Conservation (phyloP, 163 green algal species). For the Smithsoniella earleae region DNA sequence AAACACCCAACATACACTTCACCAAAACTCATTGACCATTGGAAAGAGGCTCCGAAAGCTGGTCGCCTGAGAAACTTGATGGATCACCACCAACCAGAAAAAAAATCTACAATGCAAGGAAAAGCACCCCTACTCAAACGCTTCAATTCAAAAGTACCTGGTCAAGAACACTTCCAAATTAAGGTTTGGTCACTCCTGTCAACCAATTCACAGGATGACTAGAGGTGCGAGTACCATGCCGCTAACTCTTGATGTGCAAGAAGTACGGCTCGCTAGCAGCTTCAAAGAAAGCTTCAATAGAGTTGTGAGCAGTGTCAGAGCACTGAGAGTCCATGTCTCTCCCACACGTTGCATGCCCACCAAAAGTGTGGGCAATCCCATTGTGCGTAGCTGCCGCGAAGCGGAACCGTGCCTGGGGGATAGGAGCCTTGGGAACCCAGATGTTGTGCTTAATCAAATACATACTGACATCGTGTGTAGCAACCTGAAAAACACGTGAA, state of each 20-base stretch:
- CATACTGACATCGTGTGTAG: slow-evolving; percentile 37
- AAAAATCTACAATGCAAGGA: too few relatives aligned
- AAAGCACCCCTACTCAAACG: too few relatives aligned
- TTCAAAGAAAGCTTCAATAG: slow-evolving; percentile 2
- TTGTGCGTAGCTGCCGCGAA: slow-evolving; percentile 25
- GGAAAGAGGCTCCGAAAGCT: too few relatives aligned
- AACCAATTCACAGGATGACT: not conserved
- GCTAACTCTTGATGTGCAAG: slow-evolving; percentile 1
- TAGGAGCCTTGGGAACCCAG: slow-evolving; percentile 44
- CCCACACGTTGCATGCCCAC: slow-evolving; percentile 31
- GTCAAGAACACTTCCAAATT: not conserved
- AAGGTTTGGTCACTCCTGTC: not conserved
- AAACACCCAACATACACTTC: too few relatives aligned
- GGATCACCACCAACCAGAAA: too few relatives aligned
- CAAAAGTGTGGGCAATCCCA: slow-evolving; percentile 37
- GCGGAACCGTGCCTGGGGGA: slow-evolving; percentile 44
- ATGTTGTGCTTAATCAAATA: slow-evolving; percentile 35
- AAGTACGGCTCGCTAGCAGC: not conserved
- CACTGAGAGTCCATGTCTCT: not conserved
- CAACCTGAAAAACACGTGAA: too few relatives aligned
- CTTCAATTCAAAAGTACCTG: too few relatives aligned
- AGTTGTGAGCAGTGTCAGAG: not conserved
- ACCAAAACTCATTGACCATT: too few relatives aligned
- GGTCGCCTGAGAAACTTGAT: too few relatives aligned
- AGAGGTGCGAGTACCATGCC: not conserved